These are phyloP conservation scores for Lentinula lateritia DNA, from an alignment of 768 basidiomycete species.

Conservation along the genomic window DNA sequence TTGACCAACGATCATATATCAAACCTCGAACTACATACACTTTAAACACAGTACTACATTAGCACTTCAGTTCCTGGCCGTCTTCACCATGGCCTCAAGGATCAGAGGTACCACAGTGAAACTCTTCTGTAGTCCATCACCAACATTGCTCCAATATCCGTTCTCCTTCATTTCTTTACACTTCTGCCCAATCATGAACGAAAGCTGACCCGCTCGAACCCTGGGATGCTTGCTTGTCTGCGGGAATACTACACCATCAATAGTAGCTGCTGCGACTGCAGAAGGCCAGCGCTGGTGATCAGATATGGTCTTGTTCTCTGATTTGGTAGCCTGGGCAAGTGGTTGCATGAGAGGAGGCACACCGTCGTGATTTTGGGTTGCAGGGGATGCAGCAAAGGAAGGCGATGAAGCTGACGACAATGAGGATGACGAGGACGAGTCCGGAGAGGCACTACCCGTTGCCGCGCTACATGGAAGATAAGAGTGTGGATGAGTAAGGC, in stretches of 20 bases:
- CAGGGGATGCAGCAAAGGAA: neutral
- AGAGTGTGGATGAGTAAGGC: neutral
- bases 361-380: neutral
- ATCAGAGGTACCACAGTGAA: neutral
- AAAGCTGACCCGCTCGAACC: neutral
- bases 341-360: neutral
- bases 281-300: neutral
- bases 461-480: neutral
- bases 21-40: neutral
- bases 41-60: neutral
- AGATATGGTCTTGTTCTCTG: neutral
- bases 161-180: neutral
- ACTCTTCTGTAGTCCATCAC: neutral
- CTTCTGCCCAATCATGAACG: neutral
- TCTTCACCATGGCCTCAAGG: slow-evolving; percentile 3
- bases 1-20: neutral
- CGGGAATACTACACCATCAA: neutral
- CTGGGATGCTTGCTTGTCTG: neutral
- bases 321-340: neutral
- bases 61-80: neutral
- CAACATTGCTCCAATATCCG: neutral
- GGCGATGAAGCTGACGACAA: neutral
- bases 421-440: neutral
- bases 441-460: neutral
- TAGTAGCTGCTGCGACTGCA: neutral